Conservation (phyloP, 805 yeast genomes). For the Ogataea pignaliae region DNA sequence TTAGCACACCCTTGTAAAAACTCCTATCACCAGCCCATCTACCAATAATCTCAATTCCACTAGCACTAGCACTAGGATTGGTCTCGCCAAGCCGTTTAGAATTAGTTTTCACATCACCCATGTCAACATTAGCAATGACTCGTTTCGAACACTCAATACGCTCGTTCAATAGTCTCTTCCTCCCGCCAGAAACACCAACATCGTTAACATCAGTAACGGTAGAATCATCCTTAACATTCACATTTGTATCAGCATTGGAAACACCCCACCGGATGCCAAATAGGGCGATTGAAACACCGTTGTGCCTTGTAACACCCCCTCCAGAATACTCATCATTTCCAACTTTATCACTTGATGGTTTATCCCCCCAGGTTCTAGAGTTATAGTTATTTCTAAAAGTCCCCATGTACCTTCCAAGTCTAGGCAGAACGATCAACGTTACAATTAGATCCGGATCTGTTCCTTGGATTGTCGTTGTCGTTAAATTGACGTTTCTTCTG, state of each 20-base stretch:
- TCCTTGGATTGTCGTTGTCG: constrained; percentile 23
- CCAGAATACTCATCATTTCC: neutral
- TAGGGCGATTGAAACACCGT: constrained; percentile 72
- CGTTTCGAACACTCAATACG: constrained; percentile 3
- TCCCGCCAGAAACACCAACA: constrained; percentile 13
- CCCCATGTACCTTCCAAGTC: constrained; percentile 61
- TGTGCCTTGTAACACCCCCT: constrained; percentile 41
- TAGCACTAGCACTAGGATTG: too few species aligned
- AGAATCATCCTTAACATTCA: constrained; percentile 10
- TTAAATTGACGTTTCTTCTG: constrained; percentile 24
- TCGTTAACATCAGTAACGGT: constrained; percentile 9
- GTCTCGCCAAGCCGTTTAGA: too few species aligned
- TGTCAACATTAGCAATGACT: too few species aligned
- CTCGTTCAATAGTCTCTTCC: constrained; percentile 21
- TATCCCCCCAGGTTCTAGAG: constrained; percentile 64
- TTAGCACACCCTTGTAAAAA: constrained; percentile 7
- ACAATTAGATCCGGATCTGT: constrained; percentile 49
- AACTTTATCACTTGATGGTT: constrained; percentile 6
- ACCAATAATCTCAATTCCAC: constrained; percentile 9
- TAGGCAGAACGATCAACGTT: constrained; percentile 62
- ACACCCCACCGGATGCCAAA: constrained; percentile 48
- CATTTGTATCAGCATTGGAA: constrained; percentile 24
- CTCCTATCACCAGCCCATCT: constrained; percentile 7
- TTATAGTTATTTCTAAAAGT: constrained; percentile 62
- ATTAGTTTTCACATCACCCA: too few species aligned